A percentile compares a stretch with the other conserved stretches of the same genome.
Conservation (phyloP, 2,329 filamentous ascomycete genomes). For the Westerdykella aurantiaca region DNA sequence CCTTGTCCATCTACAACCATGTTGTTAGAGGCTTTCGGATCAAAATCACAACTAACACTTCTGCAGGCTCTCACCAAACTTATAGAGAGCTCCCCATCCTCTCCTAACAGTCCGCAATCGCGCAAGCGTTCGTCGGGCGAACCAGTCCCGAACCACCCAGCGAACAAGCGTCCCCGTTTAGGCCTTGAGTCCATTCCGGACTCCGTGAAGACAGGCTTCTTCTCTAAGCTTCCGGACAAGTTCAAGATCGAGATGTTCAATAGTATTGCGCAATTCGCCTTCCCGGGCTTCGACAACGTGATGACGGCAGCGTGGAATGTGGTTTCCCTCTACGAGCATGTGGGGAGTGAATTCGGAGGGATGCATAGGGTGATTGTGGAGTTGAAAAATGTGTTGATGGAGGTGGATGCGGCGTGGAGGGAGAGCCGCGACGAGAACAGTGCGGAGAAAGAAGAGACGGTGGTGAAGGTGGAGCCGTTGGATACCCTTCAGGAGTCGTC, state of each 20-base stretch:
- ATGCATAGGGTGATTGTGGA: constrained; percentile 21
- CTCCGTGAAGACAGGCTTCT: constrained; percentile 16
- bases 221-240: constrained; percentile 18
- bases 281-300: constrained; percentile 28
- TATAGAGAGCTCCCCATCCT: neutral
- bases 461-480: too few relatives aligned
- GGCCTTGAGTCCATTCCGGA: constrained; percentile 19
- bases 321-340: constrained; percentile 21
- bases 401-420: constrained; percentile 15
- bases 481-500: too few relatives aligned
- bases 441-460: too few relatives aligned
- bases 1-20: neutral
- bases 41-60: neutral
- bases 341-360: constrained; percentile 22
- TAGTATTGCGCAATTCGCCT: constrained; percentile 17
- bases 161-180: constrained; percentile 22
- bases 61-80: constrained; percentile 14
- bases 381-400: constrained; percentile 21
- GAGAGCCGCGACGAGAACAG: too few relatives aligned
- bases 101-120: neutral
- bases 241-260: constrained; percentile 27
- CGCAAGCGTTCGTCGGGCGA: constrained; percentile 10
- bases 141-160: constrained; percentile 14
- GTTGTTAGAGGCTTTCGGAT: neutral
- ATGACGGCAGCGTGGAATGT: constrained; percentile 30